Percentiles rank a stretch among this genome's conserved stretches.
Evolutionary conservation across 352 stramenopile species (phyloP).

Genomic region (Pythium phragmitis): DNA sequence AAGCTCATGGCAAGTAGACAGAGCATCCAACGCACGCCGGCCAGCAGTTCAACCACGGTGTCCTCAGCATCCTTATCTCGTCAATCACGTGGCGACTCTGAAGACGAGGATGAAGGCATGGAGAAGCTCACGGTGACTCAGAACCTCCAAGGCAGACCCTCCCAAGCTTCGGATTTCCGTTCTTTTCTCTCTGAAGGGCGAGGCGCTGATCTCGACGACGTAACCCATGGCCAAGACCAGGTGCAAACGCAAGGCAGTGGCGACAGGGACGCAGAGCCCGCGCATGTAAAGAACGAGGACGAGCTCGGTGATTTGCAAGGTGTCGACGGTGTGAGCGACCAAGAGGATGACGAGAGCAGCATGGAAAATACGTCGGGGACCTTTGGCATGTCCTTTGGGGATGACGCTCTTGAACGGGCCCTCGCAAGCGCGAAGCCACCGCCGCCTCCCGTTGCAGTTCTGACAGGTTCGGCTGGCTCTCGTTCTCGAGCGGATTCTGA

Average conservation of each 20-base stretch:
- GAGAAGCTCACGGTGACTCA: background rate
- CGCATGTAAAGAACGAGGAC: background rate
- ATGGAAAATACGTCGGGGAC: conserved; percentile 13
- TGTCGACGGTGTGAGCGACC: conserved; percentile 1
- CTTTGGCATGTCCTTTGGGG: conserved; percentile 22
- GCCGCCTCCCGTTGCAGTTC: background rate
- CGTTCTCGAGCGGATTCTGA: background rate
- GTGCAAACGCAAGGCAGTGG: too few species aligned
- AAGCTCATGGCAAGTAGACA: conserved; percentile 20
- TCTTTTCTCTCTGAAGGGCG: too few species aligned
- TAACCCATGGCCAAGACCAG: too few species aligned
- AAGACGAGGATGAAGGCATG: conserved; percentile 8
- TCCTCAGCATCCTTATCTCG: background rate
- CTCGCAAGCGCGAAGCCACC: background rate
- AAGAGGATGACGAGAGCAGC: conserved; percentile 7
- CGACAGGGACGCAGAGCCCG: too few species aligned
- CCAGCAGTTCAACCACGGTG: background rate
- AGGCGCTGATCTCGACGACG: too few species aligned
- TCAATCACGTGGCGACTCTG: background rate
- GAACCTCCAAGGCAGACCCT: background rate
- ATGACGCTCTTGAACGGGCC: conserved; percentile 17
- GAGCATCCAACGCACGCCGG: conserved; percentile 4
- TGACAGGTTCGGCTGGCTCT: background rate
- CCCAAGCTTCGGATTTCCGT: too few species aligned
- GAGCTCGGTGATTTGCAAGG: background rate